Conservation (phyloP, 148 eudicot genomes). For the Cornus controversa region DNA sequence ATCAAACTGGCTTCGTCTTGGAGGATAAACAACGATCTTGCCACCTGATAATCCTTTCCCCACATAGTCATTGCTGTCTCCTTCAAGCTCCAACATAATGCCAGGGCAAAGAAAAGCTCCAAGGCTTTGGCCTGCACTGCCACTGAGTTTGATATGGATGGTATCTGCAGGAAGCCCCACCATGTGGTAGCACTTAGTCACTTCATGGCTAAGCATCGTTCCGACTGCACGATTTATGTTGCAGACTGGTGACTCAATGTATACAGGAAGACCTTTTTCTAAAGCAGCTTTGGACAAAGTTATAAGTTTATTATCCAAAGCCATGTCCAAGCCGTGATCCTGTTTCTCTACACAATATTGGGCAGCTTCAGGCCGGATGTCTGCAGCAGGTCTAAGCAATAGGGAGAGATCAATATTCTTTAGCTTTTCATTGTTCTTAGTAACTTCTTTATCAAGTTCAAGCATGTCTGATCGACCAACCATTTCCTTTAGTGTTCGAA, state of each 20-base stretch:
- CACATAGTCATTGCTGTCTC: slow-evolving; percentile 98
- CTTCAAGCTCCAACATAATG: slow-evolving; percentile 91
- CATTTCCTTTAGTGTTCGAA: slow-evolving; percentile 78
- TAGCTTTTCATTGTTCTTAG: slow-evolving; percentile 73
- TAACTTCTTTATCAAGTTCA: slow-evolving; percentile 76
- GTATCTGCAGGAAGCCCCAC: slow-evolving; percentile 77
- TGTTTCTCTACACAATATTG: slow-evolving; percentile 91
- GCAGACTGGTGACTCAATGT: slow-evolving; percentile 76
- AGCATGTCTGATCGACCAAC: slow-evolving; percentile 97
- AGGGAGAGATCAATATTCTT: slow-evolving; percentile 91
- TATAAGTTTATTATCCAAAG: slow-evolving; percentile 74
- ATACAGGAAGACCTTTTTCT: slow-evolving; percentile 79
- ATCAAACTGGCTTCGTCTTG: slow-evolving; percentile 78
- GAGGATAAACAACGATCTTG: slow-evolving; percentile 89
- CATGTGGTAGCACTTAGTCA: slow-evolving; percentile 80
- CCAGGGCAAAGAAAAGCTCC: slow-evolving; percentile 99
- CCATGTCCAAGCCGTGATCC: slow-evolving; percentile 96
- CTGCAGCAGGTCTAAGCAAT: slow-evolving; percentile 86
- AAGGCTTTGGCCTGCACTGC: slow-evolving; percentile 98
- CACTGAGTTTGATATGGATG: slow-evolving; percentile 80
- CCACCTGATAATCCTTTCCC: slow-evolving; percentile 99
- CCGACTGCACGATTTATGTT: slow-evolving; percentile 93
- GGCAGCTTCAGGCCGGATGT: slow-evolving; percentile 87
- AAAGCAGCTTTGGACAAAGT: slow-evolving; percentile 64
- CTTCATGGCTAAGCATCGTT: slow-evolving; percentile 99